A percentile compares a stretch with the other conserved stretches of the same genome.
phyloP scores from a whole-genome alignment of 345 rosid genomes.

The Crucihimalaya himalaica region DNA sequence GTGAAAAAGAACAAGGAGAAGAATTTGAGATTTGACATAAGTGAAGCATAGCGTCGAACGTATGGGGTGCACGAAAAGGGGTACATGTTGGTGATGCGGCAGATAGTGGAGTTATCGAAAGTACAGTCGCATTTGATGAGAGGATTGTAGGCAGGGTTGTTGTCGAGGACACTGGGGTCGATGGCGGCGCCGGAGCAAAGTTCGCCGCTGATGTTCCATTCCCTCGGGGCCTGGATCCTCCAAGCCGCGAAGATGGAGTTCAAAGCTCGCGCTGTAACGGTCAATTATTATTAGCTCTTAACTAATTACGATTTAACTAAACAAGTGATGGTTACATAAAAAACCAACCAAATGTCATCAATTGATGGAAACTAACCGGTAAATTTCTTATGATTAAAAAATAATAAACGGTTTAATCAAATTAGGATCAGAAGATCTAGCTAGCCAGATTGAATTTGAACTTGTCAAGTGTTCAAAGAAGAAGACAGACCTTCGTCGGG shows the following conservation, averaged over 20 bases:
- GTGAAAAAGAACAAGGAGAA: slow-evolving; percentile 12
- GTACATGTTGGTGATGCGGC: slow-evolving; percentile 42
- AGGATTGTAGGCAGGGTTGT: slow-evolving; percentile 40
- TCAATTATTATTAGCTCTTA: neutral
- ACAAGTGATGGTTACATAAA: neutral
- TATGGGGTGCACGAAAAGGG: neutral
- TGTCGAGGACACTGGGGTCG: slow-evolving; percentile 8
- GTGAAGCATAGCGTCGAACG: neutral
- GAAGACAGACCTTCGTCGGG: slow-evolving; percentile 35
- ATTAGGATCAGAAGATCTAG: neutral
- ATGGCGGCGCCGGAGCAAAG: slow-evolving; percentile 59
- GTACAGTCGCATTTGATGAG: slow-evolving; percentile 59
- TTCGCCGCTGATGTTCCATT: slow-evolving; percentile 61
- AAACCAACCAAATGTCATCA: neutral
- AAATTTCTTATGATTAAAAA: too few relatives aligned
- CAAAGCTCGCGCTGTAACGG: slow-evolving; percentile 28
- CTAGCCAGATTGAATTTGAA: neutral
- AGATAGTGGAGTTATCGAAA: slow-evolving; percentile 34
- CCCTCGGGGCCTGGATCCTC: neutral
- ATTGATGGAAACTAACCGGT: slow-evolving; percentile 9
- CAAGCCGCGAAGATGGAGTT: slow-evolving; percentile 39
- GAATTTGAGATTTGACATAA: neutral
- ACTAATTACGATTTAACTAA: neutral
- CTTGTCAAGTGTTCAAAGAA: neutral
- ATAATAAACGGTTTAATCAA: neutral